Evolutionary conservation across 164 flowering plant species (phyloP), one percentile per base, ranked within the genome.

Genomic region (Tinospora cordifolia): DNA sequence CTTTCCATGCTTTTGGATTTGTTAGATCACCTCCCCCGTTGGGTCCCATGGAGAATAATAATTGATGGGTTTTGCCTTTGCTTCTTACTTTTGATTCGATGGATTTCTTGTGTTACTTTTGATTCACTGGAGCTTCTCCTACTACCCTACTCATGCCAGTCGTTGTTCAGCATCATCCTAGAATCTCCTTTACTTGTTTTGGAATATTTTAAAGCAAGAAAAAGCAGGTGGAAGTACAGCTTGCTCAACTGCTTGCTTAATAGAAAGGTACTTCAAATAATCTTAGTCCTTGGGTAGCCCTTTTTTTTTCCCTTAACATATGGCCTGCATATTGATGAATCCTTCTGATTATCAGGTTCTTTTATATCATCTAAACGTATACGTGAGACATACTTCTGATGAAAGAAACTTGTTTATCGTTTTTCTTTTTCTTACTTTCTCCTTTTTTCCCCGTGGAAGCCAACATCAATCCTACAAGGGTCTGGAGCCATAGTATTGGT

Each of bases 181-280:
- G 91, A 88, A 87, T 88, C 91, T 86, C 80, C 89, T 87, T 89
- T 89, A 72, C 79, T 79, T 67, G 76, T 74, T 78, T 49, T 71
- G 84, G 90, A 87, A 87, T 88, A 88, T 82, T 76, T 84, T 83
- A 89, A 89, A 91, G 90, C 67, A 54, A 75, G 81, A 81, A 84
- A n/a, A 51, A 79, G 81, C 73, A 76, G 78, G 58, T 76, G 75
- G 81, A 86, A 87, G 88, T 84, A 87, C 93, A 84, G 77, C 83
- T n/a, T 81, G 82, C 84, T 81, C 93, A 84, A 76, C 83, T 81
- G 82, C 84, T 81, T 83, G 76, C 81, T 81, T 85, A 84, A 85
- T 88, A 73, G 79, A 86, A 84, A 87, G 87, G 82, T 75, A 78
- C 81, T 76, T 80, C 74, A 72, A 75, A 76, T 68, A 71, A 17